These are phyloP conservation scores for Penicillium sp. DNA, from an alignment of 2,329 filamentous ascomycete species.

Conservation along the genomic window DNA sequence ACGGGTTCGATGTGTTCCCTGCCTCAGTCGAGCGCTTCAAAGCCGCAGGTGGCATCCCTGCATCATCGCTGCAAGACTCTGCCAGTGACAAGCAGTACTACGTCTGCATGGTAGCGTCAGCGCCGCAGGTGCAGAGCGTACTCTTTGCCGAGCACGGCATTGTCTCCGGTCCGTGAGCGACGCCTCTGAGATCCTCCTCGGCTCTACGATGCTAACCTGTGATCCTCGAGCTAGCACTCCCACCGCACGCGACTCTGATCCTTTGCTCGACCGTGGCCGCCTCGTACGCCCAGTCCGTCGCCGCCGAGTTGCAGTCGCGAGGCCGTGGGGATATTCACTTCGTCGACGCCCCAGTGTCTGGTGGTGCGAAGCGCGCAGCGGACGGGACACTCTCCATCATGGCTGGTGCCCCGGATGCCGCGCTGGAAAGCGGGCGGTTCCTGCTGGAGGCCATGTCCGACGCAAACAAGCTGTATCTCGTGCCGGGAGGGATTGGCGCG, in stretches of 20 bases:
- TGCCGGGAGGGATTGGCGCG: conserved; percentile 59
- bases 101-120: conserved; percentile 73
- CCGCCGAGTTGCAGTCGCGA: conserved; percentile 53
- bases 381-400: conserved; percentile 74
- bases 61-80: conserved; percentile 59
- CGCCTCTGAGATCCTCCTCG: too few relatives aligned
- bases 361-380: conserved; percentile 65
- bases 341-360: conserved; percentile 70
- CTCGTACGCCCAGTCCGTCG: conserved; percentile 61
- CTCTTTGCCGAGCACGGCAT: conserved; percentile 61
- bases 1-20: conserved; percentile 68
- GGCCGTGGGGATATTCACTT: conserved; percentile 63
- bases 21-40: conserved; percentile 65
- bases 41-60: conserved; percentile 59
- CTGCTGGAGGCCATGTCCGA: conserved; percentile 63
- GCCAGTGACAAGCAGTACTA: conserved; percentile 60
- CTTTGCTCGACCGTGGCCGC: conserved; percentile 70
- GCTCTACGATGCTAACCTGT: too few relatives aligned
- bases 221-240: conserved; percentile 41
- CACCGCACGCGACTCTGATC: conserved; percentile 59
- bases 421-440: conserved; percentile 56
- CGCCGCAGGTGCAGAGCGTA: conserved; percentile 64
- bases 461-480: conserved; percentile 59
- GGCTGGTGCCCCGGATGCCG: conserved; percentile 59
- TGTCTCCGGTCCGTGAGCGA: conserved; percentile 22